A percentile compares a stretch with the other conserved stretches of the same genome.
Conservation (phyloP, 1,139 yeast genomes). For the Suhomyces chickasaworum region DNA sequence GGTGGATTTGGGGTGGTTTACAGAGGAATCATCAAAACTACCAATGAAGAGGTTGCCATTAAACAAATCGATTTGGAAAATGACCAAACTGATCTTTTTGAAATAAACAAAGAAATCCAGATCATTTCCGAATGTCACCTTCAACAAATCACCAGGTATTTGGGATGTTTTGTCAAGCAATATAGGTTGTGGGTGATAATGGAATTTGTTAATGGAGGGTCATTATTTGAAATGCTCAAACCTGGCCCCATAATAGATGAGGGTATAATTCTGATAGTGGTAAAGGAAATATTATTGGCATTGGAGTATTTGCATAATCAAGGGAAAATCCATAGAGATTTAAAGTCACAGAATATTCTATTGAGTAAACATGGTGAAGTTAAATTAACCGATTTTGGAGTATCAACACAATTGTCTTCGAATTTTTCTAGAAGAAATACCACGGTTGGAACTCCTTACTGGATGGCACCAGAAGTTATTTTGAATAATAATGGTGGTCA, state of each 20-base stretch:
- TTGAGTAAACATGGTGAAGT: constrained; percentile 73
- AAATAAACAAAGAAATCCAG: constrained; percentile 77
- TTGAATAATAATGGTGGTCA: constrained; percentile 76
- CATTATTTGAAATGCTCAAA: constrained; percentile 64
- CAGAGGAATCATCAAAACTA: constrained; percentile 60
- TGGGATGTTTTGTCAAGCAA: constrained; percentile 80
- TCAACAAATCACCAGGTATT: constrained; percentile 69
- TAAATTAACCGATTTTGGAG: constrained; percentile 95
- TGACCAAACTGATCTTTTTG: constrained; percentile 73
- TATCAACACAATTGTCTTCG: constrained; percentile 90
- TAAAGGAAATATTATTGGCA: constrained; percentile 64
- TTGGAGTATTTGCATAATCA: constrained; percentile 70
- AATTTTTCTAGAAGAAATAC: constrained; percentile 81
- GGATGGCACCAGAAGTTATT: constrained; percentile 99
- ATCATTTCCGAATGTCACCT: constrained; percentile 75
- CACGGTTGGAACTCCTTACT: constrained; percentile 98
- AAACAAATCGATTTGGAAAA: constrained; percentile 79
- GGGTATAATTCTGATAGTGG: constrained; percentile 55
- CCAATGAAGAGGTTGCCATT: constrained; percentile 59
- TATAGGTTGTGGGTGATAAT: constrained; percentile 82
- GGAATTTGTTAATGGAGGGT: constrained; percentile 87
- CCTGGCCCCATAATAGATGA: constrained; percentile 60
- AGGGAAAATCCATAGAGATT: constrained; percentile 84
- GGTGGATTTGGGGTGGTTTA: constrained; percentile 92
- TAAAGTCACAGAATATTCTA: constrained; percentile 82